A percentile compares a stretch with the other conserved stretches of the same genome.
Conservation (phyloP, 2,329 filamentous ascomycete species). For the Apiospora sp. region DNA sequence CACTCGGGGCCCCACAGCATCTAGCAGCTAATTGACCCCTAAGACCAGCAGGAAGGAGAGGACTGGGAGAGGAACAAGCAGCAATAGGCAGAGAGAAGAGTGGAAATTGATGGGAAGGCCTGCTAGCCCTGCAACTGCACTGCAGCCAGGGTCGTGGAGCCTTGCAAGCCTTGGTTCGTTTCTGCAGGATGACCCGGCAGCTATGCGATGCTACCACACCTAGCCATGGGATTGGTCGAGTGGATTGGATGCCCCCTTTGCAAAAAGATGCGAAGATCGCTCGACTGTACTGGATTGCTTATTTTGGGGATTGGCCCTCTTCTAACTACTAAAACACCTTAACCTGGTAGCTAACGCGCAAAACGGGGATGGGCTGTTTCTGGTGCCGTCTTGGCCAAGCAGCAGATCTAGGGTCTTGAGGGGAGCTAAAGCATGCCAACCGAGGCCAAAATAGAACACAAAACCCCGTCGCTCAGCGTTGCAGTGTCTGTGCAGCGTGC, state of each 20-base stretch:
- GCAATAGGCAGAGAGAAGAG: background rate
- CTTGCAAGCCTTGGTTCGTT: conserved; percentile 17
- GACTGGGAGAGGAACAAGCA: background rate
- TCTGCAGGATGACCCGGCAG: conserved; percentile 21
- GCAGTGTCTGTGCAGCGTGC: background rate
- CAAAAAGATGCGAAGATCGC: background rate
- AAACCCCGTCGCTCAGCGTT: background rate
- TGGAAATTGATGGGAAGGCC: no score
- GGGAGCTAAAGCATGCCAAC: background rate
- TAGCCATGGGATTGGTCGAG: background rate
- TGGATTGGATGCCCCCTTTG: background rate
- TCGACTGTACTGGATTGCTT: conserved; percentile 1
- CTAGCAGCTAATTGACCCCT: background rate
- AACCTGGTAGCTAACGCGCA: background rate
- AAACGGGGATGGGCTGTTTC: conserved; percentile 4
- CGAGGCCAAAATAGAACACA: background rate
- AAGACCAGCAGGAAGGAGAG: no score
- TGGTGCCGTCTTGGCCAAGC: conserved; percentile 15
- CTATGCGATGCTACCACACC: conserved; percentile 16
- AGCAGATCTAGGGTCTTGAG: conserved; percentile 6
- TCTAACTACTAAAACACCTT: background rate
- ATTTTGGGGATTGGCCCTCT: background rate
- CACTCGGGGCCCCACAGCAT: conserved; percentile 3
- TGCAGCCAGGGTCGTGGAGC: conserved; percentile 11
- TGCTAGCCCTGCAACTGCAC: no score